Evolutionary conservation across 192 early-diverging fungal species (phyloP), one percentile per base, ranked within the genome.

Genomic region (Backusella westeae): DNA sequence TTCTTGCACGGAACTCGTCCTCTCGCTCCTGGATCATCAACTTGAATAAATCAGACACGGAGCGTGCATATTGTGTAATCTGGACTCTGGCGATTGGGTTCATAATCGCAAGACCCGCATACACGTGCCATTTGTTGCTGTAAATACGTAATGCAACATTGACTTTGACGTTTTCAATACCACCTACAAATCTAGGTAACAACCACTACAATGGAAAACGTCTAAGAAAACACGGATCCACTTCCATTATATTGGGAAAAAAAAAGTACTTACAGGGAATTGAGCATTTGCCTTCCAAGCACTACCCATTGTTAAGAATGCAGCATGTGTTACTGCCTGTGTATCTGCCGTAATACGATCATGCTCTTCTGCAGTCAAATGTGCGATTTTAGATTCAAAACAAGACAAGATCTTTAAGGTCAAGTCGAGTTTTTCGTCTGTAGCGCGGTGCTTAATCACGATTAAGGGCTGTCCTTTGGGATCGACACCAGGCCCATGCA

Each of bases 321-420:
- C 95, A 74, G 97, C 83, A 79, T 99, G 97, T 9, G 97, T 99
- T 34, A 94, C 95, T 5, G 97, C 97, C 80, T 99, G 97, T 9
- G 97, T 99, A 77, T 99, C 97, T 0, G 97, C 97, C 8, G 97
- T 99, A 52, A 98, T 97, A 7, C 92, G 85, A 77, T 99, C 97
- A 73, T 99, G 97, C 52, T 98, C 96, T 77, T 93, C 79, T 71
- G 89, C 93, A 42, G 84, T 88, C 77, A 98, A 75, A 76, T 91
- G 86, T 0, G 97, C 95, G 42, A 96, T 86, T 41, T 94, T 84
- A 6, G 93, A 94, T 79, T 95, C 87, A n/a, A 98, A 88, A 38
- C 92, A 90, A 4, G 84, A 83, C 32, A 97, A 76, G 1, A 96
- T 88, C 14, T 86, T 77, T 14, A 92, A 81, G 2, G 89, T 92